Percentiles rank a stretch among this genome's conserved stretches.
phyloP scores from a whole-genome alignment of 805 yeast genomes.

The Yarrowia osloensis region DNA sequence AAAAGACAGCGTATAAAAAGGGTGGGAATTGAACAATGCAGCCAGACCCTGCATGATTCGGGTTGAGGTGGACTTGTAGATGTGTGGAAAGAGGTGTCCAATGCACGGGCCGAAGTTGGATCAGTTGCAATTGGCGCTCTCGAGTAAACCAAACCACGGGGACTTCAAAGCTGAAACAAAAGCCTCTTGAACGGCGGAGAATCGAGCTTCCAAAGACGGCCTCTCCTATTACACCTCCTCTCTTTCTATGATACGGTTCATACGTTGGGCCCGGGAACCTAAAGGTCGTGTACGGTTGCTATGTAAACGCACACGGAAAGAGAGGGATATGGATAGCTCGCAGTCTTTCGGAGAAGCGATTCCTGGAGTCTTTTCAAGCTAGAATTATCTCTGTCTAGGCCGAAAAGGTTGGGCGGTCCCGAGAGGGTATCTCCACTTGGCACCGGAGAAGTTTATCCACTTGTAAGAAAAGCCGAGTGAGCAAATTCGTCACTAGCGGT shows the following conservation, averaged over 20 bases:
- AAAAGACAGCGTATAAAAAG: not conserved
- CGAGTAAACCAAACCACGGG: too few species aligned
- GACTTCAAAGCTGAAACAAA: not conserved
- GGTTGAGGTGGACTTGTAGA: too few species aligned
- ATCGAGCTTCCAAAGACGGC: not conserved
- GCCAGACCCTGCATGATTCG: not conserved
- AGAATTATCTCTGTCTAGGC: not conserved
- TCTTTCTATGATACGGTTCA: not conserved
- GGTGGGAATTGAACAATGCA: not conserved
- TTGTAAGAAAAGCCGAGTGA: not conserved
- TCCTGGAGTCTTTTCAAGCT: not conserved
- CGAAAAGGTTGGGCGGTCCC: not conserved
- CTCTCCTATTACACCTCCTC: not conserved
- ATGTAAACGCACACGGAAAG: not conserved
- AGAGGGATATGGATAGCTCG: not conserved
- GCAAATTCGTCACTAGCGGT: not conserved
- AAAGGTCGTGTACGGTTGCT: not conserved
- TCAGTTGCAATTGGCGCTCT: too few species aligned
- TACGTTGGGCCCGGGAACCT: conserved; percentile 11
- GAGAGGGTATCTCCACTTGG: not conserved
- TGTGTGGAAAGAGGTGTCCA: too few species aligned
- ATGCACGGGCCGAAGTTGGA: too few species aligned
- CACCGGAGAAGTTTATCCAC: not conserved
- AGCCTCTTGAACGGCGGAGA: too few species aligned
- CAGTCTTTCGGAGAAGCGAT: not conserved